phyloP scores from a whole-genome alignment of 192 early-diverging fungal genomes.

The Kickxella alabastrina region DNA sequence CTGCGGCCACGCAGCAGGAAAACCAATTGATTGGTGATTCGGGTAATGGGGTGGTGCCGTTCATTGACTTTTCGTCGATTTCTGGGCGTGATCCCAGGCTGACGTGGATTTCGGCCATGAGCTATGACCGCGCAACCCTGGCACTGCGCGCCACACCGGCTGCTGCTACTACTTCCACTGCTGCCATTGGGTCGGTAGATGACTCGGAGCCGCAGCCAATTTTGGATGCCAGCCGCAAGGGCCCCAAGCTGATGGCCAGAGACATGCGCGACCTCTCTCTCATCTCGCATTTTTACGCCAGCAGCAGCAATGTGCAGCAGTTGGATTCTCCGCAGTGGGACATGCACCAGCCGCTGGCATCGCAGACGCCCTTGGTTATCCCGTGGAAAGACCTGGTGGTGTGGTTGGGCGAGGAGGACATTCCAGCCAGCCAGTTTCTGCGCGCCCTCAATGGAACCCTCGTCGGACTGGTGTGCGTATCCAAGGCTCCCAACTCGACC shows the following conservation, averaged over 20 bases:
- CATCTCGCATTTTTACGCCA: slow-evolving; percentile 67
- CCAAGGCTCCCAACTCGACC: slow-evolving; percentile 12
- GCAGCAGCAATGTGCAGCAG: slow-evolving; percentile 1
- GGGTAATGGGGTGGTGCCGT: background rate
- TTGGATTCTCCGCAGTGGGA: slow-evolving; percentile 48
- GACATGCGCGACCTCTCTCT: slow-evolving; percentile 66
- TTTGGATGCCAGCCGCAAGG: slow-evolving; percentile 32
- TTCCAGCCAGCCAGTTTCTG: slow-evolving; percentile 74
- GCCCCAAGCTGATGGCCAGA: slow-evolving; percentile 53
- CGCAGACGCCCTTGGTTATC: slow-evolving; percentile 56
- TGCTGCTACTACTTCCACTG: background rate
- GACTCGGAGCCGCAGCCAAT: slow-evolving; percentile 1
- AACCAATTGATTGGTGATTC: background rate
- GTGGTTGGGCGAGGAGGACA: slow-evolving; percentile 68
- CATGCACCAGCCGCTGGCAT: slow-evolving; percentile 54
- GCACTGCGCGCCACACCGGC: background rate
- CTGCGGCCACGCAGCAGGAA: background rate
- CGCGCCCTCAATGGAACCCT: slow-evolving; percentile 81
- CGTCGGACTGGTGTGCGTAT: slow-evolving; percentile 66
- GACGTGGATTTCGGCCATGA: background rate
- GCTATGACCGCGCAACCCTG: background rate
- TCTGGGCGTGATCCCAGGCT: background rate
- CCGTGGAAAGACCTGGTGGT: slow-evolving; percentile 62
- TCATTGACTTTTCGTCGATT: background rate
- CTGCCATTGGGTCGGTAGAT: no score